Base-by-base conservation (phyloP, 2,329 filamentous ascomycete genomes). In the Cytospora mali region DNA sequence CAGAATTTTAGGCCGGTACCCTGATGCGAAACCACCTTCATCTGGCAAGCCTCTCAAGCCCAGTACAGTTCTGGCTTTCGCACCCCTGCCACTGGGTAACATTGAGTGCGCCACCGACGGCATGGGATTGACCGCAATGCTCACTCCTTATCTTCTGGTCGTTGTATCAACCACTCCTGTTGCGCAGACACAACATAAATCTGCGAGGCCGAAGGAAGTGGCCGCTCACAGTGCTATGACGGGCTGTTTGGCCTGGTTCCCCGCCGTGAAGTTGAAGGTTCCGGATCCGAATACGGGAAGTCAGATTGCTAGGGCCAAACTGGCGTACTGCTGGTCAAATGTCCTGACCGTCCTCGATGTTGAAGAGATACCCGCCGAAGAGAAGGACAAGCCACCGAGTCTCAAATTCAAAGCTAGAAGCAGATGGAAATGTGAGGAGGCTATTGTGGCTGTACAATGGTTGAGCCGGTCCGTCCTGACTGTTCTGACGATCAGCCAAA, bases 311-410 rank as follows among this genome's bases (percentile, higher is more conserved):
- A 89, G 88, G 71, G 90, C 89, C 42, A 98, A 99, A 75, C 83
- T 99, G 21, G 94, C 92, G 0, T 99, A 99, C 77, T 97, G 93
- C 75, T 99, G 95, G 95, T 98, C 95, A 2, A 98, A 98, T 71
- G 87, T 98, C n/a, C 79, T 99, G 67, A 98, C 93, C 0, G 88
- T 99, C 6, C 79, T 99, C 27, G 95, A 99, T 67, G 87, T 98
- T 13, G 88, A 94, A 57, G 90, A 95, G 68, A 80, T 88, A 14
- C 82, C 83, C 23, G 76, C 83, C 0, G 84, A 87, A 16, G 88
- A 92, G 68, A 88, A 86, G 66, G 90, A 94, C 68, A 93, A 92
- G 70, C 91, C 91, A 4, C 85, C 92, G 1, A 88, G 83, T 53
- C 84, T 98, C 25, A 86, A 84, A 51, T 99, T 99, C 76, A 88